Evolutionary conservation across 2,329 filamentous ascomycete genomes (phyloP).

Genomic region (Fusarium graminum): DNA sequence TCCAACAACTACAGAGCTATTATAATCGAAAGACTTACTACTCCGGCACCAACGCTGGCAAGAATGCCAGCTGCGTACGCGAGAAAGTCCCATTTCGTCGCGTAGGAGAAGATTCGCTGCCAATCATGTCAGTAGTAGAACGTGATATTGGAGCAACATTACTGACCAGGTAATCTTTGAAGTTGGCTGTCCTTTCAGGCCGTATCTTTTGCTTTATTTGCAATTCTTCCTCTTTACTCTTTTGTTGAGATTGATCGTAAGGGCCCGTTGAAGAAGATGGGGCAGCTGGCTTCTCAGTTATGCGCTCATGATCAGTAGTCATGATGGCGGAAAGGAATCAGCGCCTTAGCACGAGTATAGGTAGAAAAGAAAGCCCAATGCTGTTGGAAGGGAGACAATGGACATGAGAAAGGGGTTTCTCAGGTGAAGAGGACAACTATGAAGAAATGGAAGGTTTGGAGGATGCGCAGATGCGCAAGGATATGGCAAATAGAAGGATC

Average conservation of each 20-base stretch:
- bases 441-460: background rate
- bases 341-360: conserved; percentile 5
- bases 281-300: conserved; percentile 30
- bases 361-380: conserved; percentile 1
- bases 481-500: background rate
- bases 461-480: background rate
- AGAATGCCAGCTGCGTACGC: conserved; percentile 62
- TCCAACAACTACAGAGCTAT: background rate
- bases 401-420: background rate
- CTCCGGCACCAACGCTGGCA: conserved; percentile 65
- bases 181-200: conserved; percentile 60
- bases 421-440: conserved; percentile 2
- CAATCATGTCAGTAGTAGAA: background rate
- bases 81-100: conserved; percentile 64
- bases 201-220: conserved; percentile 53
- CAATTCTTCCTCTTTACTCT: conserved; percentile 47
- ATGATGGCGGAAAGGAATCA: conserved; percentile 26
- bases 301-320: conserved; percentile 26
- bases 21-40: conserved; percentile 34
- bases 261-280: conserved; percentile 26
- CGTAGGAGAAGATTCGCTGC: conserved; percentile 67
- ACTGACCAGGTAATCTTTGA: conserved; percentile 60
- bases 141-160: background rate
- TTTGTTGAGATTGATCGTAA: conserved; percentile 7
- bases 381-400: background rate